Percentiles rank a stretch among this genome's conserved stretches.
Evolutionary conservation across 345 rosid genomes (phyloP).

Genomic region (Lepidium aucheri): DNA sequence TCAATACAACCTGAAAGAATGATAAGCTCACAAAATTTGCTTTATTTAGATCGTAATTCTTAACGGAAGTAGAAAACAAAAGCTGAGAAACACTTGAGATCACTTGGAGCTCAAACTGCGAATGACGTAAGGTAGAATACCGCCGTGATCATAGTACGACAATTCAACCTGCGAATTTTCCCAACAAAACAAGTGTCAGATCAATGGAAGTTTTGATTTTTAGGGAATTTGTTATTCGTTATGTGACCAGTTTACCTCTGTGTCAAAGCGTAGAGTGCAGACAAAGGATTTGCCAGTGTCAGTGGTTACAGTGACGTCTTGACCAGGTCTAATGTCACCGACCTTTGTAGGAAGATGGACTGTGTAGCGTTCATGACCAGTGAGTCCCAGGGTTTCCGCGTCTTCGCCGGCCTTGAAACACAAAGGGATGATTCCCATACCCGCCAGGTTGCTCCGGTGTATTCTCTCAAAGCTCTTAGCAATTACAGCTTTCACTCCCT

Average conservation of each 20-base stretch:
- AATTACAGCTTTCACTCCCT: slow-evolving; percentile 65
- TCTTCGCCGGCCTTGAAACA: slow-evolving; percentile 58
- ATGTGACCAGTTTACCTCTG: slow-evolving; percentile 46
- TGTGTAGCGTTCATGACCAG: slow-evolving; percentile 56
- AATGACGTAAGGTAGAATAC: slow-evolving; percentile 64
- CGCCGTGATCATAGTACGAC: slow-evolving; percentile 70
- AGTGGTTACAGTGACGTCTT: slow-evolving; percentile 60
- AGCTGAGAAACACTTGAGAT: slow-evolving; percentile 13
- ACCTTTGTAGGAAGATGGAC: slow-evolving; percentile 48
- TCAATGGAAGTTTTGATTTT: neutral
- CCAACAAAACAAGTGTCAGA: slow-evolving; percentile 1
- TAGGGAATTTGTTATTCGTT: neutral
- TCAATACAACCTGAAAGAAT: neutral
- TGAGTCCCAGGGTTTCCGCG: slow-evolving; percentile 46
- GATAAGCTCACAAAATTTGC: slow-evolving; percentile 16
- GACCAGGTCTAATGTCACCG: slow-evolving; percentile 71
- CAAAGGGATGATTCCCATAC: slow-evolving; percentile 59
- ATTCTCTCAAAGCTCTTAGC: slow-evolving; percentile 70
- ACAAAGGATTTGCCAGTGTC: slow-evolving; percentile 63
- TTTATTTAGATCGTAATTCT: slow-evolving; percentile 11
- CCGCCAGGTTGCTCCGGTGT: slow-evolving; percentile 55
- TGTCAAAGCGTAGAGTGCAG: slow-evolving; percentile 66
- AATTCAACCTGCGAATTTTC: slow-evolving; percentile 52
- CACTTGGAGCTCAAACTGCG: slow-evolving; percentile 39
- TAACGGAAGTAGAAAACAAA: neutral